Percentiles rank a stretch among this genome's conserved stretches.
Evolutionary conservation across 306 rosid genomes (phyloP).

Genomic region (Hippophae rhamnoides): DNA sequence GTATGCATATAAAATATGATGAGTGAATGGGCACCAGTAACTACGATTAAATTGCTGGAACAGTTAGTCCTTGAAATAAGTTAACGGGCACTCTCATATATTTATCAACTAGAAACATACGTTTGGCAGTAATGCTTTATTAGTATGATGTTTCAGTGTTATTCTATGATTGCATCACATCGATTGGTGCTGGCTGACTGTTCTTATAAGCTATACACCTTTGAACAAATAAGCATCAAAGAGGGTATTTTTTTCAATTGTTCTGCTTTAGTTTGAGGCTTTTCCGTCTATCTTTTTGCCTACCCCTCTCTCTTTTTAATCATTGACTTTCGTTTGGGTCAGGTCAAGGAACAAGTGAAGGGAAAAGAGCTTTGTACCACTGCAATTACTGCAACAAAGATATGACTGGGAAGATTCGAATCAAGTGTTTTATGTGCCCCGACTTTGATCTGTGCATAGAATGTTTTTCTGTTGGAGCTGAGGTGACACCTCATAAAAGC

Average conservation of each 20-base stretch:
- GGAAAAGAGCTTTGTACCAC: conserved; percentile 82
- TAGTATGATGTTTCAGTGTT: neutral
- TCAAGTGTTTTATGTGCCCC: conserved; percentile 83
- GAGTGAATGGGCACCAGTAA: too few species aligned
- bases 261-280: neutral
- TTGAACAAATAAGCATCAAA: neutral
- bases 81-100: neutral
- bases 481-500: conserved; percentile 83
- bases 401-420: conserved; percentile 86
- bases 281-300: neutral
- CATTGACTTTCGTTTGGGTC: conserved; percentile 15
- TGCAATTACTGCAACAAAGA: conserved; percentile 98
- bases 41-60: too few species aligned
- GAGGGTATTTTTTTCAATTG: neutral
- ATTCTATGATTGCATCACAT: neutral
- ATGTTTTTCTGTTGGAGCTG: conserved; percentile 96
- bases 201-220: neutral
- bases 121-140: neutral
- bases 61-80: too few species aligned
- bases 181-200: neutral
- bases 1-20: too few species aligned
- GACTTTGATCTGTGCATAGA: conserved; percentile 95
- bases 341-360: conserved; percentile 86
- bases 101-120: neutral
- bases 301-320: neutral